Conservation (phyloP, 1,284 basidiomycete species). For the Leccinum griseonigrum region DNA sequence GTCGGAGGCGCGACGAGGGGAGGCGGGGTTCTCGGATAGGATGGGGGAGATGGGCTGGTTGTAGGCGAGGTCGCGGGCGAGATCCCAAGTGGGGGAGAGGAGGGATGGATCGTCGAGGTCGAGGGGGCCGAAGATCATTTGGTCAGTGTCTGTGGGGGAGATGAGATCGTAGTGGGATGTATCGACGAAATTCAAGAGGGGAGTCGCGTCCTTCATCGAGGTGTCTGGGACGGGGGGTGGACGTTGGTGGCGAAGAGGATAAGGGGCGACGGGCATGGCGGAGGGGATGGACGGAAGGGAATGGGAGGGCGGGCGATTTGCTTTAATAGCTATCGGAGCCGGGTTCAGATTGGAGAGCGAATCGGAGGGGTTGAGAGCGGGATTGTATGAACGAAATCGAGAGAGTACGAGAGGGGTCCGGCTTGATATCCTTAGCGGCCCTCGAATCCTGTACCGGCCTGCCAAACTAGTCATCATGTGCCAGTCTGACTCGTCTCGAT, state of each 20-base stretch:
- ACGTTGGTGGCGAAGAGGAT: conserved; percentile 33
- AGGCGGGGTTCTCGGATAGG: conserved; percentile 31
- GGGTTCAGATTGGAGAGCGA: conserved; percentile 26
- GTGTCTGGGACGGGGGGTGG: conserved; percentile 32
- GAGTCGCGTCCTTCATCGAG: conserved; percentile 41
- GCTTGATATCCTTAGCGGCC: conserved; percentile 25
- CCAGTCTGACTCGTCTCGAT: conserved; percentile 39
- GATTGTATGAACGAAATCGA: conserved; percentile 24
- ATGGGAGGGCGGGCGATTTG: conserved; percentile 19
- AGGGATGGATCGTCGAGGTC: conserved; percentile 57
- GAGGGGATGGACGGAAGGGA: conserved; percentile 30
- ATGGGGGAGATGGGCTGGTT: conserved; percentile 35
- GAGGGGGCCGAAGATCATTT: conserved; percentile 61
- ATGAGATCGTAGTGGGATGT: conserved; percentile 32
- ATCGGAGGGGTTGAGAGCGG: conserved; percentile 23
- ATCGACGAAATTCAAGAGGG: conserved; percentile 47
- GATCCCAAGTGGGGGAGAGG: conserved; percentile 46
- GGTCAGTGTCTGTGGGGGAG: conserved; percentile 42
- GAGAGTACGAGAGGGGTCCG: conserved; percentile 41
- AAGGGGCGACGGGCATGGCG: conserved; percentile 40
- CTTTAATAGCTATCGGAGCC: conserved; percentile 34
- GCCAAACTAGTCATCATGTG: conserved; percentile 37
- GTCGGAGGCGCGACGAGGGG: conserved; percentile 31
- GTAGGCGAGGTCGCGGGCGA: conserved; percentile 37
- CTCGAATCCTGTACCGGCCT: conserved; percentile 32